These are phyloP conservation scores for Bassia scoparia DNA, from an alignment of 148 eudicot genomes.

Conservation along the genomic window DNA sequence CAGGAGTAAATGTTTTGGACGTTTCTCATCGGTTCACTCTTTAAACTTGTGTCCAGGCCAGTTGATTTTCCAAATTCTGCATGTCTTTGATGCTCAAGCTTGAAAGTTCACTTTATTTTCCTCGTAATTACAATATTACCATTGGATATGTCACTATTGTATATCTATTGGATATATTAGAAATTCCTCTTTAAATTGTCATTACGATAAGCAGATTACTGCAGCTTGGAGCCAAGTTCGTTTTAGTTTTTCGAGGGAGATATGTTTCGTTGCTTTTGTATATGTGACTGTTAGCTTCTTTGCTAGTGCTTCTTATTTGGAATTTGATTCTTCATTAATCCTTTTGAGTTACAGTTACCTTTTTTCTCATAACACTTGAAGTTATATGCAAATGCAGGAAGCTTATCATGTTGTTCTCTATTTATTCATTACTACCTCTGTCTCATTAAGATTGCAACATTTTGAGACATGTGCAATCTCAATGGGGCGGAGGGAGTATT, in stretches of 20 bases:
- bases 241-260: neutral
- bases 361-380: too few species aligned
- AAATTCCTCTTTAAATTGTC: too few species aligned
- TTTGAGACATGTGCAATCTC: too few species aligned
- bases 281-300: neutral
- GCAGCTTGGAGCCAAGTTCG: neutral
- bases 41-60: constrained; percentile 59
- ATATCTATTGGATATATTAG: too few species aligned
- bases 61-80: constrained; percentile 61
- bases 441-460: too few species aligned
- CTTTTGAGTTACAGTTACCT: too few species aligned
- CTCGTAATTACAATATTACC: constrained; percentile 5
- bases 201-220: neutral
- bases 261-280: neutral
- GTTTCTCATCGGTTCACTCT: constrained; percentile 53
- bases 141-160: too few species aligned
- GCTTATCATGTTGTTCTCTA: too few species aligned
- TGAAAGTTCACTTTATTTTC: constrained; percentile 65
- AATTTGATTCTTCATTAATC: too few species aligned
- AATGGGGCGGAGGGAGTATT: too few species aligned
- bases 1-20: constrained; percentile 20
- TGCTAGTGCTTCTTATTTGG: neutral
- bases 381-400: too few species aligned
- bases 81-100: constrained; percentile 62
- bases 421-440: too few species aligned